Evolutionary conservation across 768 basidiomycete species (phyloP), one percentile per base, ranked within the genome.

Genomic region (Nidularia sp.): DNA sequence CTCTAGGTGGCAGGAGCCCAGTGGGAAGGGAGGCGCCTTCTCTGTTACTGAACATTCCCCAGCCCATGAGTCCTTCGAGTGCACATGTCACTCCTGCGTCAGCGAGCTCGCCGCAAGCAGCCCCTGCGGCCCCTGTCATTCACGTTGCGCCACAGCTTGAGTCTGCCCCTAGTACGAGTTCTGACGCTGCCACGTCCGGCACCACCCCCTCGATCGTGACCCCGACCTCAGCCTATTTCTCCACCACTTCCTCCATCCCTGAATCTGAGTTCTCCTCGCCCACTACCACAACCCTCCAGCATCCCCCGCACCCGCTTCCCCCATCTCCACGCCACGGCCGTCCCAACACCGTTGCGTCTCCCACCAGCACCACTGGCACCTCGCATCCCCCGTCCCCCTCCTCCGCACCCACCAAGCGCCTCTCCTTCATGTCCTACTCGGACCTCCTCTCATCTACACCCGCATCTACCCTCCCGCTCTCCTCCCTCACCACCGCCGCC

Each of bases 401-500:
- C 1, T 72, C 77, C 49, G 56, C 55, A 1, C 66, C 75, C 2
- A 71, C 73, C 31, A 91, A 93, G 59, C 85, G 90, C 2, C 80
- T 93, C 8, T 93, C 91, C 0, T 96, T 94, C 75, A 80, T 95
- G 69, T 89, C 91, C 3, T 94, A 94, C 66, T 80, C 86, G 29
- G 93, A 95, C 66, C 78, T 95, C 2, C 81, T 95, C 41, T 73
- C 86, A 0, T 88, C 86, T 0, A 83, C 90, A 0, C 93, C 93
- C 0, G 74, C 84, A 0, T 77, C 86, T 7, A 83, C 84, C 9
- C 77, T 86, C 41, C 80, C 90, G 1, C 79, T 96, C 2, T 83
- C 84, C 0, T 81, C 83, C 3, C 78, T 93, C 49, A 92, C 91
- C 0, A 83, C 81, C 0, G 79, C 84, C 1, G 79, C 81, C 0